Percentiles rank a stretch among this genome's conserved stretches.
phyloP scores from a whole-genome alignment of 352 stramenopile genomes.

The Phytophthora ramorum region DNA sequence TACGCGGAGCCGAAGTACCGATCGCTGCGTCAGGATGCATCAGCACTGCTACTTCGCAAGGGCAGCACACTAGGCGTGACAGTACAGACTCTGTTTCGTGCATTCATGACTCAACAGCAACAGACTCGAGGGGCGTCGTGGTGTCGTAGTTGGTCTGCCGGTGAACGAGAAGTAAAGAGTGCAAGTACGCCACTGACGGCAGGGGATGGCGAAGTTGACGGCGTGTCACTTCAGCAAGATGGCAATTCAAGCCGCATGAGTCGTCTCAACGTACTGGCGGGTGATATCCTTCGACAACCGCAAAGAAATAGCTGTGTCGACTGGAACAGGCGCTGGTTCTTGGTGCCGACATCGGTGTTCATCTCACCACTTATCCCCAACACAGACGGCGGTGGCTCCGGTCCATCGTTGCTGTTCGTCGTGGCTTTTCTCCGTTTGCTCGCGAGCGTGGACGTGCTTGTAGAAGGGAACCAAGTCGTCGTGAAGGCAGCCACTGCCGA shows the following conservation, averaged over 20 bases:
- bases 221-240: neutral
- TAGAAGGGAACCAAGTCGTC: neutral
- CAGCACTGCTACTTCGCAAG: conserved; percentile 4
- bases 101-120: conserved; percentile 2
- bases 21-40: neutral
- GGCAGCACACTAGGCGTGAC: neutral
- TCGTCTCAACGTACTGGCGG: neutral
- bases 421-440: neutral
- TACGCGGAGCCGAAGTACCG: conserved; percentile 18
- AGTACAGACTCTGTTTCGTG: neutral
- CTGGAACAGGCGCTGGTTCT: conserved; percentile 10
- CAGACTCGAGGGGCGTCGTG: neutral
- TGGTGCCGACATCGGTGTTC: conserved; percentile 8
- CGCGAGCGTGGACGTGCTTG: neutral
- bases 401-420: conserved; percentile 1
- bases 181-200: no score
- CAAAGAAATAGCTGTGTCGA: neutral
- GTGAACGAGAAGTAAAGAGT: no score
- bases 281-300: neutral
- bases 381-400: neutral
- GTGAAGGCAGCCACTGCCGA: neutral
- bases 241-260: neutral
- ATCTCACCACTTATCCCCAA: neutral
- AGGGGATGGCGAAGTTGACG: no score
- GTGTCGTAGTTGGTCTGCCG: neutral